phyloP scores from a whole-genome alignment of 192 early-diverging fungal species.

The Coemansia sp. region DNA sequence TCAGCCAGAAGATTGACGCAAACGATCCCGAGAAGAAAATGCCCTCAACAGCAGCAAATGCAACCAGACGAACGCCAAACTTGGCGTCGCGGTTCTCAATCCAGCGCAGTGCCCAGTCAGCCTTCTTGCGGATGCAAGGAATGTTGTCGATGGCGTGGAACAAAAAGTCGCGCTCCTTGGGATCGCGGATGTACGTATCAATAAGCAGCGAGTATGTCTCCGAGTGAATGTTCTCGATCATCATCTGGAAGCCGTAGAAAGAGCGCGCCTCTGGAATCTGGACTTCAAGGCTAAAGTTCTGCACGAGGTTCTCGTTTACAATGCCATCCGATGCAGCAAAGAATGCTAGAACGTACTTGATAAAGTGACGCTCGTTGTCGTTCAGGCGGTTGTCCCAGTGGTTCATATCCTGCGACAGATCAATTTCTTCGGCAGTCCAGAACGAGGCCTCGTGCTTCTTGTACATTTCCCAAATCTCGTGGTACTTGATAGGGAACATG shows the following conservation, averaged over 20 bases:
- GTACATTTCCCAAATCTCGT: conserved; percentile 97
- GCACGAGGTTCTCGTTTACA: conserved; percentile 92
- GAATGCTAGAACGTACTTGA: conserved; percentile 91
- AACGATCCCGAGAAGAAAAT: conserved; percentile 99
- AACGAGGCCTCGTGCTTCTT: conserved; percentile 97
- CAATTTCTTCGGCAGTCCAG: conserved; percentile 96
- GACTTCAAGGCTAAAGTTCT: conserved; percentile 87
- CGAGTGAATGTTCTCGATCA: conserved; percentile 96
- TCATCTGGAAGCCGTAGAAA: conserved; percentile 97
- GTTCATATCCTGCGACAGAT: conserved; percentile 84
- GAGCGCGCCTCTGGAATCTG: conserved; percentile 92
- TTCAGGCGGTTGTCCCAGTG: conserved; percentile 86
- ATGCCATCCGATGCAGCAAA: conserved; percentile 96
- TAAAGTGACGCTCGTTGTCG: conserved; percentile 86
- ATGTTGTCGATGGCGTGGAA: conserved; percentile 95
- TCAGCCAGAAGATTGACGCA: conserved; percentile 99
- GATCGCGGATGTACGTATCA: conserved; percentile 93
- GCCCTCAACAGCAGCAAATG: conserved; percentile 97
- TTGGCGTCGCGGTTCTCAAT: conserved; percentile 75
- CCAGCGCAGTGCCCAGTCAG: conserved; percentile 96
- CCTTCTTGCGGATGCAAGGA: conserved; percentile 94
- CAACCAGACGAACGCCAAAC: conserved; percentile 90
- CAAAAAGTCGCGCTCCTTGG: conserved; percentile 74
- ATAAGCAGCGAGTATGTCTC: conserved; percentile 96
- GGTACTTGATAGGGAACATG: conserved; percentile 92